A percentile compares a stretch with the other conserved stretches of the same genome.
Evolutionary conservation across 2,329 filamentous ascomycete genomes (phyloP).

Genomic region (Aspergillus pseudoterreus): DNA sequence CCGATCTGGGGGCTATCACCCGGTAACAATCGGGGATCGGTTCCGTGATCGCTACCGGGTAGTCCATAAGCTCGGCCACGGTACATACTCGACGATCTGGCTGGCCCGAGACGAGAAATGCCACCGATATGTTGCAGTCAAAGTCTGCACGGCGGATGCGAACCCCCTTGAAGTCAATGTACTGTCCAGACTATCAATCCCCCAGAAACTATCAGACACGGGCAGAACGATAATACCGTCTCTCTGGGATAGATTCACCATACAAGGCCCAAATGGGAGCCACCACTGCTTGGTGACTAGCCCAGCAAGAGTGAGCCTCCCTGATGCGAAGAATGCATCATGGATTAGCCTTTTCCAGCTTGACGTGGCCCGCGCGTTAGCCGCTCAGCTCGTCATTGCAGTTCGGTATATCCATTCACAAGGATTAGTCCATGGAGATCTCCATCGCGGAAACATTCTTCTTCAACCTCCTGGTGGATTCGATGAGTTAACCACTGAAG

Average conservation of each 20-base stretch:
- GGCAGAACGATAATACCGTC: slow-evolving; percentile 5
- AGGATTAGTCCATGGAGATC: slow-evolving; percentile 26
- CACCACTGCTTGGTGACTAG: slow-evolving; percentile 9
- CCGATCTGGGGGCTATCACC: slow-evolving; percentile 25
- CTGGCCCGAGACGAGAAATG: slow-evolving; percentile 22
- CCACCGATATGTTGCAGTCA: slow-evolving; percentile 15
- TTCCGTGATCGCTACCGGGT: slow-evolving; percentile 34
- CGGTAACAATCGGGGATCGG: slow-evolving; percentile 24
- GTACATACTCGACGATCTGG: slow-evolving; percentile 33
- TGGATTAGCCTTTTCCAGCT: slow-evolving; percentile 11
- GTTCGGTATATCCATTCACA: slow-evolving; percentile 23
- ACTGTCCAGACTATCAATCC: slow-evolving; percentile 2
- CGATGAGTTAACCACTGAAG: slow-evolving; percentile 15
- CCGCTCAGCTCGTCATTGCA: slow-evolving; percentile 18
- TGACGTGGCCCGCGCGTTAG: slow-evolving; percentile 14
- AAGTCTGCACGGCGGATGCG: neutral
- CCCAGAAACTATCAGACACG: neutral
- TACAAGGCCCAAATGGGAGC: slow-evolving; percentile 10
- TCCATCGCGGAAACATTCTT: slow-evolving; percentile 25
- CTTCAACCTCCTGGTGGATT: slow-evolving; percentile 15
- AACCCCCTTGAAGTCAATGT: neutral
- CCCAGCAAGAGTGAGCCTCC: slow-evolving; percentile 11
- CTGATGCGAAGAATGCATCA: slow-evolving; percentile 5
- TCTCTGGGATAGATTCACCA: slow-evolving; percentile 6
- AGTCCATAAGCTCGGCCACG: slow-evolving; percentile 40